Evolutionary conservation across 805 yeast genomes (phyloP).

Genomic region (Kuraishia molischiana): DNA sequence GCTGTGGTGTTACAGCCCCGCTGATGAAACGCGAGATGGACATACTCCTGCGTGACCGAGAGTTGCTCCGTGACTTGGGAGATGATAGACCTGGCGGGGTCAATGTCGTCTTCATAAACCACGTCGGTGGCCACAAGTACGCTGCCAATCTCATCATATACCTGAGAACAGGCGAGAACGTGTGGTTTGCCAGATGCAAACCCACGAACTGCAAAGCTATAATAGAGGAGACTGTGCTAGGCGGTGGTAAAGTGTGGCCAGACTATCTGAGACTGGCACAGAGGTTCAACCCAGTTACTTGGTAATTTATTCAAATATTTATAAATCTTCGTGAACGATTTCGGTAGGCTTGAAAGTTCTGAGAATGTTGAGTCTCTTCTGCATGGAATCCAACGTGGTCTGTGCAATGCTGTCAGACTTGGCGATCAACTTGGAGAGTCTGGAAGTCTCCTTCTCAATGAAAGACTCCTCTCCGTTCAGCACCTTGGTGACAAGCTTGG

Average conservation of each 20-base stretch:
- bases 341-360: constrained; percentile 13
- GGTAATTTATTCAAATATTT: constrained; percentile 28
- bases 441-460: constrained; percentile 31
- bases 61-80: constrained; percentile 63
- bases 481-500: constrained; percentile 33
- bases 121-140: constrained; percentile 93
- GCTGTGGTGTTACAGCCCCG: constrained; percentile 94
- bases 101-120: constrained; percentile 61
- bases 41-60: constrained; percentile 57
- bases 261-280: constrained; percentile 53
- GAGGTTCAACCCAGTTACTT: constrained; percentile 40
- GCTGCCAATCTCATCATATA: constrained; percentile 85
- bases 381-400: constrained; percentile 39
- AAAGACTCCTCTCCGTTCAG: constrained; percentile 33
- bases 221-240: constrained; percentile 63
- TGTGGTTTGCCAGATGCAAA: constrained; percentile 82
- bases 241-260: constrained; percentile 64
- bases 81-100: constrained; percentile 75
- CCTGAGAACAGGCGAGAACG: constrained; percentile 58
- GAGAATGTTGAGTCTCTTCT: constrained; percentile 42
- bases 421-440: constrained; percentile 33
- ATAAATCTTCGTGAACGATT: constrained; percentile 13
- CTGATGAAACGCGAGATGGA: constrained; percentile 76
- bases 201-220: constrained; percentile 71
- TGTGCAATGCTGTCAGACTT: constrained; percentile 24